phyloP scores from a whole-genome alignment of 2,329 filamentous ascomycete species.

The Diplodia intermedia region DNA sequence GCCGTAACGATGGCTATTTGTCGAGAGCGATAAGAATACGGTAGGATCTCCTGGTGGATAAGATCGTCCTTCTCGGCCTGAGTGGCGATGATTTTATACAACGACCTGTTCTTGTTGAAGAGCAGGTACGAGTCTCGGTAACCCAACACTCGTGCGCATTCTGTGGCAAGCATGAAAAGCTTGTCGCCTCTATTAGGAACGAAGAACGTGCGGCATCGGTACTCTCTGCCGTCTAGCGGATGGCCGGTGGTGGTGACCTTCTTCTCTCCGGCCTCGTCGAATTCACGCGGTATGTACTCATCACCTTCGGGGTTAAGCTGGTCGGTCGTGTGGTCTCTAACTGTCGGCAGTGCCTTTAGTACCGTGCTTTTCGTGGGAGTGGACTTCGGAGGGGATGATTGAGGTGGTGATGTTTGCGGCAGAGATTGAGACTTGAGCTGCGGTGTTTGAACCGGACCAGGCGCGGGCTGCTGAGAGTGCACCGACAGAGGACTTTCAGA shows the following conservation, averaged over 20 bases:
- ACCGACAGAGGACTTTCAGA: constrained; percentile 64
- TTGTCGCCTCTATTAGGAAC: constrained; percentile 91
- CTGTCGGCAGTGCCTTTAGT: constrained; percentile 92
- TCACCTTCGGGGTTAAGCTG: constrained; percentile 88
- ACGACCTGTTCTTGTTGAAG: constrained; percentile 97
- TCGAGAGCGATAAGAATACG: constrained; percentile 96
- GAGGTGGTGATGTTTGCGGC: constrained; percentile 62
- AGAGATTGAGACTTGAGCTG: constrained; percentile 60
- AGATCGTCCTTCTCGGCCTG: constrained; percentile 96
- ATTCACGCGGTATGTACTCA: constrained; percentile 93
- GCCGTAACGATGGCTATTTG: constrained; percentile 99
- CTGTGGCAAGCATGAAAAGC: constrained; percentile 97
- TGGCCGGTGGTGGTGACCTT: constrained; percentile 88
- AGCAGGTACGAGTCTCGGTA: constrained; percentile 98
- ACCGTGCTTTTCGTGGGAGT: constrained; percentile 79
- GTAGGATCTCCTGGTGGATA: constrained; percentile 91
- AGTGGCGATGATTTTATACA: constrained; percentile 97
- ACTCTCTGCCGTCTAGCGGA: constrained; percentile 81
- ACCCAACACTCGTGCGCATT: constrained; percentile 90
- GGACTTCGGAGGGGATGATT: constrained; percentile 73
- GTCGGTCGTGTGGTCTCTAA: constrained; percentile 95
- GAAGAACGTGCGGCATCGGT: constrained; percentile 90
- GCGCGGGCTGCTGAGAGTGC: constrained; percentile 57
- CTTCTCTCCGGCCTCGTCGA: constrained; percentile 90
- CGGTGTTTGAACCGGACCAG: constrained; percentile 57